Percentiles rank a stretch among this genome's conserved stretches.
Evolutionary conservation across 2,329 filamentous ascomycete species (phyloP).

Genomic region (Fusarium oxysporum): DNA sequence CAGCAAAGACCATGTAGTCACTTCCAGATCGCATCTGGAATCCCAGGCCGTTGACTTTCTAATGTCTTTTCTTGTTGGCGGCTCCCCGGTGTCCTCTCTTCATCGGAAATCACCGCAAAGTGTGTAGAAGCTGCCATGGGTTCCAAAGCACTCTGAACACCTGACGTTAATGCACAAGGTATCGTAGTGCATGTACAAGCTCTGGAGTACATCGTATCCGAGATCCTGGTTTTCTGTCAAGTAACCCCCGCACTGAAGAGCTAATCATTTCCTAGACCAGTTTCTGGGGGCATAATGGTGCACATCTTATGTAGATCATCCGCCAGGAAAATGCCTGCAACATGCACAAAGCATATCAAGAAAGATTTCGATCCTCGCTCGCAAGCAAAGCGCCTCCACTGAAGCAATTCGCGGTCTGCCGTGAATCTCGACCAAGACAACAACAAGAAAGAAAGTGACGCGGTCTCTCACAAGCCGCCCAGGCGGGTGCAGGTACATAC

Average conservation of each 20-base stretch:
- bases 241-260: constrained; percentile 24
- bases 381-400: neutral
- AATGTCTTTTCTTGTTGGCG: neutral
- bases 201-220: constrained; percentile 9
- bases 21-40: constrained; percentile 30
- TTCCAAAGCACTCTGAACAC: neutral
- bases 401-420: constrained; percentile 5
- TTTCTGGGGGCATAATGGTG: constrained; percentile 39
- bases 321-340: constrained; percentile 20
- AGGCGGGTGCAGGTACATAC: constrained; percentile 28
- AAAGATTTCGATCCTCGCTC: neutral
- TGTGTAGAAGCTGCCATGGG: neutral
- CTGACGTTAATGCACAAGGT: neutral
- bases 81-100: neutral
- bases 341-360: constrained; percentile 7
- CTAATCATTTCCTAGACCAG: constrained; percentile 26
- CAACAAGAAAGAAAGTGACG: constrained; percentile 2
- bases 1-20: constrained; percentile 20
- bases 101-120: neutral
- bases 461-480: constrained; percentile 17
- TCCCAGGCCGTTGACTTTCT: neutral
- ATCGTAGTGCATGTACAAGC: neutral
- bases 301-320: constrained; percentile 47
- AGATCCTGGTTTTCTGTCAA: constrained; percentile 9
- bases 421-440: neutral